These are phyloP conservation scores for Roridomyces roridus DNA, from an alignment of 768 basidiomycete species.

Conservation along the genomic window DNA sequence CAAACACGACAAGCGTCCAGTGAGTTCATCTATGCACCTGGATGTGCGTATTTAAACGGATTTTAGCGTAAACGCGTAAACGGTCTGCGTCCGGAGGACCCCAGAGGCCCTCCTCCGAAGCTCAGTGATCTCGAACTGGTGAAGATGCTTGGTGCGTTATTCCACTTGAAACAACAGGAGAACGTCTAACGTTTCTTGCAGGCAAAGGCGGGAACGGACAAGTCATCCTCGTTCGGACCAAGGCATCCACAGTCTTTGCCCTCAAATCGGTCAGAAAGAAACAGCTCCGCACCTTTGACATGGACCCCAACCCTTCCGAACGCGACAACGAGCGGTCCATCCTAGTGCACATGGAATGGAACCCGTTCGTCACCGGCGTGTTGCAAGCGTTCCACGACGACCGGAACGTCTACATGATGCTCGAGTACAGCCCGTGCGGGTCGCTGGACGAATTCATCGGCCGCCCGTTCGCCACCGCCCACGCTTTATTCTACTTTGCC, in stretches of 20 bases:
- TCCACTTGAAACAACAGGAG: not conserved
- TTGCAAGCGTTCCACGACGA: conserved; percentile 52
- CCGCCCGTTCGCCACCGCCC: conserved; percentile 36
- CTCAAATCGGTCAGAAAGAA: conserved; percentile 50
- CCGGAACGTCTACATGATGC: conserved; percentile 53
- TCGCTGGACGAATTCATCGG: conserved; percentile 45
- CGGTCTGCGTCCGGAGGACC: conserved; percentile 33
- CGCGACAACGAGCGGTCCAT: conserved; percentile 47
- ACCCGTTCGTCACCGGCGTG: conserved; percentile 56
- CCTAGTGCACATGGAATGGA: conserved; percentile 55
- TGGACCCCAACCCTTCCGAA: conserved; percentile 31
- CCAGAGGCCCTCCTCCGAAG: conserved; percentile 42
- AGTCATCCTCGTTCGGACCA: conserved; percentile 49
- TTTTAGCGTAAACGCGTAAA: conserved; percentile 8
- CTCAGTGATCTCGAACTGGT: conserved; percentile 49
- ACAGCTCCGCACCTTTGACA: conserved; percentile 27
- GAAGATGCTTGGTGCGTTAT: conserved; percentile 40
- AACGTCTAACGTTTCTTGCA: conserved; percentile 26
- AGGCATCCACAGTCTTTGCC: conserved; percentile 50
- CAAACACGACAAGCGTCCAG: not conserved
- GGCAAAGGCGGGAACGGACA: conserved; percentile 48
- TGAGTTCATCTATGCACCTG: not conserved
- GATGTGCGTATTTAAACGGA: not conserved
- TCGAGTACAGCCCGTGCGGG: conserved; percentile 56
- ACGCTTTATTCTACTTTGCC: conserved; percentile 57